A percentile compares a stretch with the other conserved stretches of the same genome.
These are phyloP conservation scores for Chenopodium formosanum DNA, from an alignment of 148 eudicot genomes.

Conservation along the genomic window DNA sequence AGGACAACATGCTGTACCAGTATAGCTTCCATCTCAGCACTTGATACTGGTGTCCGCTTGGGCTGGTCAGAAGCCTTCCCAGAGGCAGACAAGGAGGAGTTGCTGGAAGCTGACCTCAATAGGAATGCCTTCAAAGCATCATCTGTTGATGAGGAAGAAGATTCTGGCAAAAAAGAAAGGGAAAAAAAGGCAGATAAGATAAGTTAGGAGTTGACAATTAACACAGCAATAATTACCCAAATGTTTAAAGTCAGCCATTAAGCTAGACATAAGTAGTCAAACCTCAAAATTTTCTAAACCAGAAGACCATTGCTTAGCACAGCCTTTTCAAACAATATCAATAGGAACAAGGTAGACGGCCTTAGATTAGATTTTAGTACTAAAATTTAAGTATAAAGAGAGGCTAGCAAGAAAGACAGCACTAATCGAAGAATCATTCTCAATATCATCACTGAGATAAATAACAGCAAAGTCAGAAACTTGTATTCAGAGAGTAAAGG, in stretches of 20 bases:
- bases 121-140: conserved; percentile 46
- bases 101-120: conserved; percentile 42
- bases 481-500: neutral
- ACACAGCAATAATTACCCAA: neutral
- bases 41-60: conserved; percentile 70
- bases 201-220: neutral
- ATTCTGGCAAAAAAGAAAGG: conserved; percentile 33
- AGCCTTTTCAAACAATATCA: neutral
- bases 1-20: conserved; percentile 44
- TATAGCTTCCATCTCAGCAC: conserved; percentile 81
- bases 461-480: neutral
- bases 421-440: neutral
- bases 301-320: neutral
- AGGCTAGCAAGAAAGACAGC: neutral
- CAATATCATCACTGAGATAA: neutral
- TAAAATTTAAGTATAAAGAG: neutral
- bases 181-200: neutral
- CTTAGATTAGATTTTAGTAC: neutral
- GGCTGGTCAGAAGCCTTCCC: conserved; percentile 95
- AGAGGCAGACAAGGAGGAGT: conserved; percentile 43
- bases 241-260: neutral
- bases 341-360: neutral
- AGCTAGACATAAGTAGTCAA: neutral
- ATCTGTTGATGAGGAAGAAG: conserved; percentile 40
- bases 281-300: neutral